A percentile compares a stretch with the other conserved stretches of the same genome.
Conservation (phyloP, 2,329 filamentous ascomycete species). For the Monilinia polystroma region DNA sequence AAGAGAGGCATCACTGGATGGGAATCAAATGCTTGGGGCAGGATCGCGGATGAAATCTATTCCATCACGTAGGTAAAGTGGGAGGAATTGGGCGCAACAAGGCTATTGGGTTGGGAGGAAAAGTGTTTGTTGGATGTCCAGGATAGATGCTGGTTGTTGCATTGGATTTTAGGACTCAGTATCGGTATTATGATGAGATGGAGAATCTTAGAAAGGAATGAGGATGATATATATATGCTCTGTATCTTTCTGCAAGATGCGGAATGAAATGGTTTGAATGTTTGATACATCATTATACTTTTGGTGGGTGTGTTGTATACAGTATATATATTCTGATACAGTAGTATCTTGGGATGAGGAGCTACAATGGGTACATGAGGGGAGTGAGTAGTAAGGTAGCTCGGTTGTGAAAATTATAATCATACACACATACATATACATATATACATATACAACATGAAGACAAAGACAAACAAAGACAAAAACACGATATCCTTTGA, state of each 20-base stretch:
- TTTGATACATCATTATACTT: neutral
- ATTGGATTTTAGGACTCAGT: neutral
- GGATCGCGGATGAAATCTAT: neutral
- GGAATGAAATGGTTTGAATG: neutral
- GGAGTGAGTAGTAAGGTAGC: neutral
- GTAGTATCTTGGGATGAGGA: neutral
- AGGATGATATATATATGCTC: neutral
- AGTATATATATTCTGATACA: neutral
- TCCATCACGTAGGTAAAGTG: neutral
- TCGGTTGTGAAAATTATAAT: neutral
- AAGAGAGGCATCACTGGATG: neutral
- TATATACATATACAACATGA: neutral
- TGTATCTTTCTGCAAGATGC: neutral
- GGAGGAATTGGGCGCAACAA: slow-evolving; percentile 1
- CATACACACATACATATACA: neutral
- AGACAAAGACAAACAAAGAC: neutral
- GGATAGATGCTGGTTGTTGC: neutral
- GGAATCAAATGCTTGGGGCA: neutral
- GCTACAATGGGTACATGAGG: no score
- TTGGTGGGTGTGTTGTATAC: neutral
- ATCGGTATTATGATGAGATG: neutral
- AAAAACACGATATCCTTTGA: no score
- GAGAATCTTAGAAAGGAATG: neutral
- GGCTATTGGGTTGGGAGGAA: neutral
- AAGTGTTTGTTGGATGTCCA: neutral